A percentile compares a stretch with the other conserved stretches of the same genome.
Evolutionary conservation across 176 grass and related monocot genomes (phyloP).

Genomic region (Carex cristatella): DNA sequence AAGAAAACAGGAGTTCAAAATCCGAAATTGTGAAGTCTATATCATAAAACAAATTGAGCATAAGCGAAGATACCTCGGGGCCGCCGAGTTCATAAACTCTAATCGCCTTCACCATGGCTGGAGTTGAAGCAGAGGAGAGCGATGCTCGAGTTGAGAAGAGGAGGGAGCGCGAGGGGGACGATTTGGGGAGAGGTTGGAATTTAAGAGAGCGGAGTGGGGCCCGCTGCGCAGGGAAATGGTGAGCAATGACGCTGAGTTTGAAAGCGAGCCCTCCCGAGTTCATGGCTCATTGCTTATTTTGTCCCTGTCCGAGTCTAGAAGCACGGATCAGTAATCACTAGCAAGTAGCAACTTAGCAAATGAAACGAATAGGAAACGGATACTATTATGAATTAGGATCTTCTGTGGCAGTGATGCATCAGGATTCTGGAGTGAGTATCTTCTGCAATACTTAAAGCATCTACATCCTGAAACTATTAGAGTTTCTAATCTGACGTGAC

Average conservation of each 20-base stretch:
- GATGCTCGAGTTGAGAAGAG: not conserved
- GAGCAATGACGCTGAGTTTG: not conserved
- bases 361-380: too few relatives aligned
- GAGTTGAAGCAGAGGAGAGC: not conserved
- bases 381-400: too few relatives aligned
- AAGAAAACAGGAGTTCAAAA: not conserved
- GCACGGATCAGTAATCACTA: not conserved
- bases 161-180: not conserved
- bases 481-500: too few relatives aligned
- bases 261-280: not conserved
- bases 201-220: not conserved
- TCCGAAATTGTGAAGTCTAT: not conserved
- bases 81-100: conserved; percentile 67
- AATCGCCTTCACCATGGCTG: conserved; percentile 58
- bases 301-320: not conserved
- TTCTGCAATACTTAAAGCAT: too few relatives aligned
- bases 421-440: too few relatives aligned
- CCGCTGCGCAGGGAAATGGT: not conserved
- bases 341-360: too few relatives aligned
- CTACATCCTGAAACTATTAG: too few relatives aligned
- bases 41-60: not conserved
- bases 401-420: too few relatives aligned
- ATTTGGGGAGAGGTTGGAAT: not conserved
- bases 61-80: conserved; percentile 34
- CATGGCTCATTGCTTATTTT: not conserved